Conservation (phyloP, 257 asterid species). For the Osmanthus fragrans region DNA sequence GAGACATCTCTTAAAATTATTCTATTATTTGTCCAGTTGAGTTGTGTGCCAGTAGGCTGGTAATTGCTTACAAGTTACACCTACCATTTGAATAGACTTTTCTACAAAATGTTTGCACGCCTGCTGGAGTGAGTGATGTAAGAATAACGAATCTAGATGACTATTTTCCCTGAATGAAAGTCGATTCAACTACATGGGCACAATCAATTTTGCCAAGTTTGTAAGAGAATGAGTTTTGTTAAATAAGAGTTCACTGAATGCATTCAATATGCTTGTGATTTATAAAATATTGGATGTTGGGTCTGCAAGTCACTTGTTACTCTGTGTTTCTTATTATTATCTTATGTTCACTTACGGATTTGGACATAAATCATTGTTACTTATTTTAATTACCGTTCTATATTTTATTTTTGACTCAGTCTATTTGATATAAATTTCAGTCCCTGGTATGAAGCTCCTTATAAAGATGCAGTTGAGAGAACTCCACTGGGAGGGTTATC, state of each 20-base stretch:
- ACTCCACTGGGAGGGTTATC: constrained; percentile 74
- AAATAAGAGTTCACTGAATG: neutral
- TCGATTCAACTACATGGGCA: constrained; percentile 5
- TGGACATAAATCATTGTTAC: constrained; percentile 14
- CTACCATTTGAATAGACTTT: neutral
- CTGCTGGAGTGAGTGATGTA: neutral
- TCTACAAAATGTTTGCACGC: neutral
- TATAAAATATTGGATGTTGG: neutral
- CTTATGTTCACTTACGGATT: neutral
- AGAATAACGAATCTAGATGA: neutral
- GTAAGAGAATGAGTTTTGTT: neutral
- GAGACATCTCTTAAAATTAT: neutral
- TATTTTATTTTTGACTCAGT: constrained; percentile 25
- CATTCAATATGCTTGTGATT: constrained; percentile 1
- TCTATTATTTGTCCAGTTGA: neutral
- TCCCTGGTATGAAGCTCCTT: constrained; percentile 92
- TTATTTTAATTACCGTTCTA: constrained; percentile 18
- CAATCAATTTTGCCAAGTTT: constrained; percentile 2
- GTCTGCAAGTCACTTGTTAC: neutral
- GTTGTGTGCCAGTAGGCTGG: neutral
- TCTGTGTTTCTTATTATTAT: constrained; percentile 3
- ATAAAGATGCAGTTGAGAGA: constrained; percentile 84
- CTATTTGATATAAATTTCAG: constrained; percentile 49
- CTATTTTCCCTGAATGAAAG: constrained; percentile 2
- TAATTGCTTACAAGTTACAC: neutral